These are phyloP conservation scores for Mycosphaerella sp. DNA, from an alignment of 2,329 filamentous ascomycete species.

Conservation along the genomic window DNA sequence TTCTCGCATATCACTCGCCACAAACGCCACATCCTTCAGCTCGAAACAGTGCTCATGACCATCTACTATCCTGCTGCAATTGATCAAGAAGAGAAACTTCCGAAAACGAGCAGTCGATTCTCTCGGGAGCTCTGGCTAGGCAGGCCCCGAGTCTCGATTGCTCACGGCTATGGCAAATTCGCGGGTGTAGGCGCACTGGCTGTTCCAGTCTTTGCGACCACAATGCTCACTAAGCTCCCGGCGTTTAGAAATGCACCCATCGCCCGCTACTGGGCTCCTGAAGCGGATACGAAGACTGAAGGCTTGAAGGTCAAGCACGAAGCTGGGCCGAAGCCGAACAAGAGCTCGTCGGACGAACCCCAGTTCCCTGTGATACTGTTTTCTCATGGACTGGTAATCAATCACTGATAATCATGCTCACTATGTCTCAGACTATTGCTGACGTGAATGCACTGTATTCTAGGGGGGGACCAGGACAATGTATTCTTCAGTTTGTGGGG, in stretches of 20 bases:
- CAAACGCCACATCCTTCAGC: conserved; percentile 44
- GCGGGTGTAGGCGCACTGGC: conserved; percentile 47
- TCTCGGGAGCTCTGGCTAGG: conserved; percentile 56
- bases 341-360: conserved; percentile 35
- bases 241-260: conserved; percentile 57
- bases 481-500: conserved; percentile 58
- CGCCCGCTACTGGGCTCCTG: conserved; percentile 47
- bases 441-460: too few relatives aligned
- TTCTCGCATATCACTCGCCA: conserved; percentile 49
- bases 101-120: conserved; percentile 33
- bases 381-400: conserved; percentile 43
- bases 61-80: conserved; percentile 57
- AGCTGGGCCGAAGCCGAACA: conserved; percentile 36
- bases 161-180: conserved; percentile 54
- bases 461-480: conserved; percentile 58
- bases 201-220: conserved; percentile 50
- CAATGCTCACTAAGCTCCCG: conserved; percentile 60
- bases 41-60: conserved; percentile 58
- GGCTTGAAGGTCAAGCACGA: conserved; percentile 40
- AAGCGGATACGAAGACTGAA: conserved; percentile 38
- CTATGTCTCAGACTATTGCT: neutral
- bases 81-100: conserved; percentile 33
- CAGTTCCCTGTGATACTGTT: conserved; percentile 59
- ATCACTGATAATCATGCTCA: neutral
- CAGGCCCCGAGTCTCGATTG: conserved; percentile 50